These are phyloP conservation scores for Kwoniella bestiolae DNA, from an alignment of 768 basidiomycete genomes.

Conservation along the genomic window DNA sequence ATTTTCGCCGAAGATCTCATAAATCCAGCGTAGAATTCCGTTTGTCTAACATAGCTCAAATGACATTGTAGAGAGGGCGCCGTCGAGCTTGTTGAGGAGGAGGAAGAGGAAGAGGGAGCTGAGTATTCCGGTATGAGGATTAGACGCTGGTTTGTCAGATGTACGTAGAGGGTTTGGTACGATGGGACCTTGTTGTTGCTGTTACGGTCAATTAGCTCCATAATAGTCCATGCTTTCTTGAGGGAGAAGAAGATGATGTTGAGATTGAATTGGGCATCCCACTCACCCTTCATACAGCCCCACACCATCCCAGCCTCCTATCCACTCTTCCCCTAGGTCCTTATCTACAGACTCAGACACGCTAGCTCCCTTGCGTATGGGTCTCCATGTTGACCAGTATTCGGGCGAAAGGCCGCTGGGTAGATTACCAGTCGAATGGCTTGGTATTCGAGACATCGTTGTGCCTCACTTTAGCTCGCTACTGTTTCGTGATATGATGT, in stretches of 20 bases:
- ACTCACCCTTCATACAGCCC: conserved; percentile 92
- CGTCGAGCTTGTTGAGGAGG: conserved; percentile 53
- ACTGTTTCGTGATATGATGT: neutral
- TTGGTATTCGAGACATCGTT: neutral
- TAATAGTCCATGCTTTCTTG: neutral
- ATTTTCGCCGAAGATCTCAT: conserved; percentile 88
- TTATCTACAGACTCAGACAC: conserved; percentile 18
- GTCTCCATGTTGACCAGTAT: conserved; percentile 28
- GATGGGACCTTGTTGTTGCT: conserved; percentile 81
- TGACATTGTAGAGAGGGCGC: conserved; percentile 70
- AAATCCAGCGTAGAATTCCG: conserved; percentile 86
- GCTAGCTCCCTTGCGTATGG: conserved; percentile 11
- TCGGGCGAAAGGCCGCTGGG: conserved; percentile 7
- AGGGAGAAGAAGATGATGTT: too few species aligned
- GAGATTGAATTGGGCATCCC: too few species aligned
- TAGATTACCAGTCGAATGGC: neutral
- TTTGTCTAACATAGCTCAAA: conserved; percentile 69
- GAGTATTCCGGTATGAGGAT: conserved; percentile 66
- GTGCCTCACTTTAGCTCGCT: neutral
- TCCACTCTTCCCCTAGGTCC: conserved; percentile 74
- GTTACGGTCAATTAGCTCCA: neutral
- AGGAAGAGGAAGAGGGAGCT: conserved; percentile 58
- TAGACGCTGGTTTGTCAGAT: conserved; percentile 80
- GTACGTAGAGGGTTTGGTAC: conserved; percentile 74
- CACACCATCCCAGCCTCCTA: conserved; percentile 74